Conservation (phyloP, 257 asterid genomes). For the Plectranthus barbatus region DNA sequence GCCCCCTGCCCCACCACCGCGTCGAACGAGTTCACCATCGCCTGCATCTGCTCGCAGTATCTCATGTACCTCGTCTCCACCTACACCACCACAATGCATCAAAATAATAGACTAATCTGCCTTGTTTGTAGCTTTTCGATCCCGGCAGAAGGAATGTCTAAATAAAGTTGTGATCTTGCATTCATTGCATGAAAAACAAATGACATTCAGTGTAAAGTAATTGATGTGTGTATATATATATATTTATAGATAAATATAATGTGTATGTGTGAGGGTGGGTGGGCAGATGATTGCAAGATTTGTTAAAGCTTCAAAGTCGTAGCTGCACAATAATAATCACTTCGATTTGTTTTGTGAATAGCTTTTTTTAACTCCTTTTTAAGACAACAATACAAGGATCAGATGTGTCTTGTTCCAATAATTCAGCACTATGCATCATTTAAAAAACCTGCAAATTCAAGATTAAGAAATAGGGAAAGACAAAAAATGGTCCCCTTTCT, state of each 20-base stretch:
- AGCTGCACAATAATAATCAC: neutral
- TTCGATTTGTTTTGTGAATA: neutral
- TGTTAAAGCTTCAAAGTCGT: neutral
- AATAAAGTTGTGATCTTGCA: constrained; percentile 30
- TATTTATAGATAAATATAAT: neutral
- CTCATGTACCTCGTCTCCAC: constrained; percentile 59
- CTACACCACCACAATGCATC: constrained; percentile 11
- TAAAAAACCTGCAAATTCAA: neutral
- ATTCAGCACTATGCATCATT: constrained; percentile 19
- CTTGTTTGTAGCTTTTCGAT: constrained; percentile 29
- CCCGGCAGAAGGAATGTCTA: constrained; percentile 48
- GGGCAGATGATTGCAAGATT: neutral
- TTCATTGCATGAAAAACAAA: constrained; percentile 27
- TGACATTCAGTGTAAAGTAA: constrained; percentile 14
- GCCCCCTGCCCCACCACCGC: constrained; percentile 51
- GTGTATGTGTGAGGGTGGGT: neutral
- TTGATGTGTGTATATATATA: too few species aligned
- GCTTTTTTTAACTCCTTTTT: constrained; percentile 12
- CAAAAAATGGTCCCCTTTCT: constrained; percentile 30
- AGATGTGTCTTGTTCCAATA: constrained; percentile 18
- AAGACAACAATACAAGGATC: constrained; percentile 4
- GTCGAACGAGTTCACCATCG: constrained; percentile 56
- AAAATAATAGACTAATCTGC: too few species aligned
- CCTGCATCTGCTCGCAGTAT: constrained; percentile 72
- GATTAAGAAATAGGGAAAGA: neutral